These are phyloP conservation scores for Botrytis hyacinthi DNA, from an alignment of 2,329 filamentous ascomycete genomes.

Conservation along the genomic window DNA sequence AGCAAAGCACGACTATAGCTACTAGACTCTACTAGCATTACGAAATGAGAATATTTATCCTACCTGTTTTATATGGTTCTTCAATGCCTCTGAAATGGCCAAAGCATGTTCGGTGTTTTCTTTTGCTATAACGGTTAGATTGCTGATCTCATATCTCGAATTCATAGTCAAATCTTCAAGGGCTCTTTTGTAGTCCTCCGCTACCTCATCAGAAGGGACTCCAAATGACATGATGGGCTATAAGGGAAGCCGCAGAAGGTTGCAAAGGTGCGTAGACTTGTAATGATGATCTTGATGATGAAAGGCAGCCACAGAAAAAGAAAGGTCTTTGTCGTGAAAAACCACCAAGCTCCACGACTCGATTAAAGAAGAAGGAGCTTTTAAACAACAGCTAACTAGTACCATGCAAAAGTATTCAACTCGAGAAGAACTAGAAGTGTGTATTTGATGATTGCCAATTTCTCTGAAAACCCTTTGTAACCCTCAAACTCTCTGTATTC, in stretches of 20 bases:
- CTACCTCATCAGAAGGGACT: conserved; percentile 72
- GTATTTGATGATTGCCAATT: conserved; percentile 39
- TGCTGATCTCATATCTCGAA: conserved; percentile 93
- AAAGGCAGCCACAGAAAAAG: conserved; percentile 31
- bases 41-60: conserved; percentile 44
- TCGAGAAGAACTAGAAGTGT: conserved; percentile 40
- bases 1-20: conserved; percentile 22
- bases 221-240: conserved; percentile 60
- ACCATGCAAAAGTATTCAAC: conserved; percentile 41
- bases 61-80: conserved; percentile 94
- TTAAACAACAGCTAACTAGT: conserved; percentile 40
- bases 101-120: conserved; percentile 96
- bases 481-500: conserved; percentile 26
- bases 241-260: conserved; percentile 28
- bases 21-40: conserved; percentile 26
- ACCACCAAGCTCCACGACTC: conserved; percentile 32
- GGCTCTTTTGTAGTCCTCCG: conserved; percentile 90
- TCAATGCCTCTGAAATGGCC: conserved; percentile 84
- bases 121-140: conserved; percentile 93
- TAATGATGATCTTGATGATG: conserved; percentile 25
- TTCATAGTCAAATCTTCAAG: conserved; percentile 89
- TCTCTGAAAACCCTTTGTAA: conserved; percentile 29
- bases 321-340: conserved; percentile 32
- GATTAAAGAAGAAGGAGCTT: conserved; percentile 31
- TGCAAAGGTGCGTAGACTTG: conserved; percentile 26